These are phyloP conservation scores for Macrophomina tecta DNA, from an alignment of 2,329 filamentous ascomycete species.

Conservation along the genomic window DNA sequence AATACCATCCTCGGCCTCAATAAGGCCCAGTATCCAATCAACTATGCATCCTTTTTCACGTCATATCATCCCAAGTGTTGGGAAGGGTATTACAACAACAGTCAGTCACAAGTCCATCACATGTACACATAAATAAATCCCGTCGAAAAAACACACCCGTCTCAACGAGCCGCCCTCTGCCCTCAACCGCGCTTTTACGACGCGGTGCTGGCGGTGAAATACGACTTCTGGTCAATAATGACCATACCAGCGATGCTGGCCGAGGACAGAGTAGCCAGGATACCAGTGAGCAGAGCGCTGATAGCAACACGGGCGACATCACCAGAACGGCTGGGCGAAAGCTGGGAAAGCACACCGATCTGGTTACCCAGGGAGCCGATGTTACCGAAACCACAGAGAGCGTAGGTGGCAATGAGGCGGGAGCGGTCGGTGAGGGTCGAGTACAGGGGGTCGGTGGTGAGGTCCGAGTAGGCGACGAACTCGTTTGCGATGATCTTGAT, in stretches of 20 bases:
- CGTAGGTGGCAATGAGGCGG: slow-evolving; percentile 82
- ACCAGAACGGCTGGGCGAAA: slow-evolving; percentile 74
- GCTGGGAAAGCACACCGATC: slow-evolving; percentile 84
- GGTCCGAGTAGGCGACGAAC: slow-evolving; percentile 72
- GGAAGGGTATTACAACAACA: slow-evolving; percentile 17
- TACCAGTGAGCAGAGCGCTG: slow-evolving; percentile 77
- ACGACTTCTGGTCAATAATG: slow-evolving; percentile 60
- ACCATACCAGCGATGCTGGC: slow-evolving; percentile 80
- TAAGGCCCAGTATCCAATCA: background rate
- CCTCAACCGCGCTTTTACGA: background rate
- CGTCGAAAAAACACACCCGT: background rate
- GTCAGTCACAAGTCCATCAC: background rate
- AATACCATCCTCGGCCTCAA: slow-evolving; percentile 4
- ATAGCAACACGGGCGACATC: slow-evolving; percentile 78
- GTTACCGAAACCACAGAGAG: slow-evolving; percentile 78
- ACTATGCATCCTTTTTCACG: slow-evolving; percentile 2
- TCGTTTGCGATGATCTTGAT: slow-evolving; percentile 87
- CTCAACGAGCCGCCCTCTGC: background rate
- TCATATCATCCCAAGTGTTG: slow-evolving; percentile 9
- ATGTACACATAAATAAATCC: slow-evolving; percentile 2
- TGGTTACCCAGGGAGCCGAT: slow-evolving; percentile 87
- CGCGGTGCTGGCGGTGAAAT: slow-evolving; percentile 23
- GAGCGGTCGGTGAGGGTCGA: slow-evolving; percentile 70
- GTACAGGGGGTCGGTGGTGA: slow-evolving; percentile 62
- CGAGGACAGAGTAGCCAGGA: slow-evolving; percentile 78